Percentiles rank a stretch among this genome's conserved stretches.
Conservation (phyloP, 345 rosid genomes). For the Sonneratia caseolaris region DNA sequence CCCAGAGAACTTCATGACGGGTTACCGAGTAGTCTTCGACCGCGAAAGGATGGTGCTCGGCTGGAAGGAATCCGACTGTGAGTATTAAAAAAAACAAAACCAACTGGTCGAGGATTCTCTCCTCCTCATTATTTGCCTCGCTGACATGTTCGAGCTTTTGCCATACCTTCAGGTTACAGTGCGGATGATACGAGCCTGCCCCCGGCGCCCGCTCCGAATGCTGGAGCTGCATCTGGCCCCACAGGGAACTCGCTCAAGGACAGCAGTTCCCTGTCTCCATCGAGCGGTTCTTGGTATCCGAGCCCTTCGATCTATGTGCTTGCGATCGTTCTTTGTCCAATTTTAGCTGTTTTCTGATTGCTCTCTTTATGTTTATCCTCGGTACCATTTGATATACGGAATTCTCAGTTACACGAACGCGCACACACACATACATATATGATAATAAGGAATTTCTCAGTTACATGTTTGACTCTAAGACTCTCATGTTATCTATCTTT, state of each 20-base stretch:
- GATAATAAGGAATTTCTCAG: no score
- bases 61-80: conserved; percentile 67
- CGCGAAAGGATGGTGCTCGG: conserved; percentile 56
- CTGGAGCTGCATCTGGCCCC: conserved; percentile 45
- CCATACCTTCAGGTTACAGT: conserved; percentile 31
- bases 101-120: not conserved
- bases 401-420: no score
- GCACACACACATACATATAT: no score
- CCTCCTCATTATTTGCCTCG: not conserved
- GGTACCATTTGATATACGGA: no score
- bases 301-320: conserved; percentile 10
- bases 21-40: conserved; percentile 55
- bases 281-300: conserved; percentile 12
- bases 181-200: conserved; percentile 17
- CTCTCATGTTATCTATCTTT: no score
- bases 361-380: not conserved
- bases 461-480: no score
- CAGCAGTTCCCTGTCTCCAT: conserved; percentile 7
- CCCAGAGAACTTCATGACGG: conserved; percentile 82
- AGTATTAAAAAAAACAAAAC: conserved; percentile 23
- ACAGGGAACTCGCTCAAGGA: not conserved
- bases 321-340: conserved; percentile 14
- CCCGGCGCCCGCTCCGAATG: conserved; percentile 38
- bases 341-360: conserved; percentile 23
- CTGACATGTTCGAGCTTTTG: no score